Evolutionary conservation across 2,329 filamentous ascomycete genomes (phyloP).

Genomic region (Biscogniauxia sp.): DNA sequence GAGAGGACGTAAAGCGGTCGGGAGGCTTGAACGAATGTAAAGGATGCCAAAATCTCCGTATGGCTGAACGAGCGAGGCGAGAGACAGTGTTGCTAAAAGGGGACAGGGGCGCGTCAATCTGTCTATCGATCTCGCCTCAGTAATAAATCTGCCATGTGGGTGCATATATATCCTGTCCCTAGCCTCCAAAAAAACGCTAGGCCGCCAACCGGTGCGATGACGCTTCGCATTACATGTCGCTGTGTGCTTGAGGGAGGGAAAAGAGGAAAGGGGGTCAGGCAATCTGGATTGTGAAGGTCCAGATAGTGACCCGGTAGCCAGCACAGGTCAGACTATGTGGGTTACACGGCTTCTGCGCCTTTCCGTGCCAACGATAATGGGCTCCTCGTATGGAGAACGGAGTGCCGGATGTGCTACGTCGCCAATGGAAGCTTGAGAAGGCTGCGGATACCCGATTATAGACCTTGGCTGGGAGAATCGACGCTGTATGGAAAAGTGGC

Average conservation of each 20-base stretch:
- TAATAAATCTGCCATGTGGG: slow-evolving; percentile 23
- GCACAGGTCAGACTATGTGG: slow-evolving; percentile 18
- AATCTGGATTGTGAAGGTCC: slow-evolving; percentile 17
- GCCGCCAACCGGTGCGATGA: slow-evolving; percentile 18
- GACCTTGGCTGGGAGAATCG: slow-evolving; percentile 15
- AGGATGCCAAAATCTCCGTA: slow-evolving; percentile 15
- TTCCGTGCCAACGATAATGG: slow-evolving; percentile 33
- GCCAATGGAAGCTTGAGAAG: slow-evolving; percentile 21
- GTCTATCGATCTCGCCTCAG: slow-evolving; percentile 15
- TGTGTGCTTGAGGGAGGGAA: slow-evolving; percentile 10
- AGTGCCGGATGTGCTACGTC: slow-evolving; percentile 17
- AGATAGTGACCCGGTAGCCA: slow-evolving; percentile 16
- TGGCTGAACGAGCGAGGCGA: slow-evolving; percentile 13
- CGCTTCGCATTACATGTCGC: slow-evolving; percentile 22
- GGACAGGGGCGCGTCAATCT: slow-evolving; percentile 14
- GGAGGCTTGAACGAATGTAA: slow-evolving; percentile 24
- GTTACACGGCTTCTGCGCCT: slow-evolving; percentile 30
- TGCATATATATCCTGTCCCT: slow-evolving; percentile 23
- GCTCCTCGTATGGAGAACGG: slow-evolving; percentile 26
- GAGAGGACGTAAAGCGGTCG: slow-evolving; percentile 12
- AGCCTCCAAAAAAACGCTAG: slow-evolving; percentile 14
- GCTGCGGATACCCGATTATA: slow-evolving; percentile 26
- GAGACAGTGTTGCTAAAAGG: slow-evolving; percentile 13
- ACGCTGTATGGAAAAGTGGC: slow-evolving; percentile 10
- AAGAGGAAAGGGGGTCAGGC: slow-evolving; percentile 14